Evolutionary conservation across 2,329 filamentous ascomycete genomes (phyloP), one percentile per base, ranked within the genome.

Genomic region (Exophiala sideris): DNA sequence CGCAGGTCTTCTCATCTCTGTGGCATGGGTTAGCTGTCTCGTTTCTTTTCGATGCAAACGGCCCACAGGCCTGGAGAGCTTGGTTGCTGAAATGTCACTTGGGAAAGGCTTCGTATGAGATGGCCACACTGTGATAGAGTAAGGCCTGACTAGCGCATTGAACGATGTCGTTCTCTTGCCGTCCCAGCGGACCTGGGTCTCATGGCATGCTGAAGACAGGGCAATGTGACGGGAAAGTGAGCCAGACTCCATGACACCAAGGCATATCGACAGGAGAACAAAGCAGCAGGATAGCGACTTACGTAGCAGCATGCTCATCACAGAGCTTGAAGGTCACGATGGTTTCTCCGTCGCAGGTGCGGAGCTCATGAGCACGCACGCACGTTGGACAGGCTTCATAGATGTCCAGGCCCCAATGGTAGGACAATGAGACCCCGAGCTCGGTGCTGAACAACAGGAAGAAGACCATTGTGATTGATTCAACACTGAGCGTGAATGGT

Each of bases 321-420:
- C 57, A 60, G 8, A 55, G 33, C 48, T 57, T 21, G 21, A 57
- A 60, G 7, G 36, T 52, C 18, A 57, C 41, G 14, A 7, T 45
- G 6, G 54, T 57, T 32, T 60, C 45, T 5, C 57, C 57, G n/a
- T 57, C 39, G 32, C 57, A 60, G 14, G 47, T 50, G 8, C 57
- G 48, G 12, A 51, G 29, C 29, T 60, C 57, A 32, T 57, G 54
- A 44, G 54, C 57, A 32, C 54, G 50, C 4, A 52, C 47, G 20
- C 57, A 60, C 4, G 9, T 29, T 4, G 51, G 44, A 36, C 57
- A 60, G 4, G 49, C 54, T 53, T 57, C 44, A 38, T 52, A 57
- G 29, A 42, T 41, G 20, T 54, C 38, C 3, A 34, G 34, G 14
- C 35, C 47, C 50, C 50, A 60, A 18, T 57, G 36, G 48, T 54